These are phyloP conservation scores for Malbranchea zuffiana DNA, from an alignment of 2,329 filamentous ascomycete species.

Conservation along the genomic window DNA sequence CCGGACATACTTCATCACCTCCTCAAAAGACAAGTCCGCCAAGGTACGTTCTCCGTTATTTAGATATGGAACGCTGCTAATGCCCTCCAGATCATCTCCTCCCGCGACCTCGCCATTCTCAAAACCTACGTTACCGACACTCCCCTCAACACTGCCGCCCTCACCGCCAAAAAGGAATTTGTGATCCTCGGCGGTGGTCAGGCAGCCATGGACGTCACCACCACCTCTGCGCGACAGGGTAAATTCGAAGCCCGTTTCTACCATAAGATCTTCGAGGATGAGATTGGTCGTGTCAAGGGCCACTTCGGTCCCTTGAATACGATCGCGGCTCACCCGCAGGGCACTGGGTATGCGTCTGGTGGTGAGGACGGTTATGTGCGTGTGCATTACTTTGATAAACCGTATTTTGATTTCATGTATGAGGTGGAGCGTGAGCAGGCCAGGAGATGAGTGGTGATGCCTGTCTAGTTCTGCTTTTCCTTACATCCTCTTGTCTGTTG, in stretches of 20 bases:
- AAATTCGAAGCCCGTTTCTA: conserved; percentile 99
- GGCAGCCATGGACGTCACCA: conserved; percentile 97
- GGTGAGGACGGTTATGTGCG: conserved; percentile 98
- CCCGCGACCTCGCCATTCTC: conserved; percentile 76
- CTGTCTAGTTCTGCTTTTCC: not conserved
- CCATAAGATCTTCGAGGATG: conserved; percentile 99
- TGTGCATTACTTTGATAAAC: conserved; percentile 96
- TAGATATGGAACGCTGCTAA: not conserved
- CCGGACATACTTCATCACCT: conserved; percentile 95
- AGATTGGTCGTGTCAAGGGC: conserved; percentile 91
- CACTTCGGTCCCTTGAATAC: conserved; percentile 98
- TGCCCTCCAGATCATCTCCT: conserved; percentile 58
- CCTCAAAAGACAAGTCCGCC: conserved; percentile 93
- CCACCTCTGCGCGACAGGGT: conserved; percentile 83
- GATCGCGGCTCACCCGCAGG: conserved; percentile 82
- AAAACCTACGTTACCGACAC: conserved; percentile 92
- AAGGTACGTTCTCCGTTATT: conserved; percentile 48
- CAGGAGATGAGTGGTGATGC: conserved; percentile 25
- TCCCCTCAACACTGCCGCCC: conserved; percentile 87
- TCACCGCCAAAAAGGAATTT: conserved; percentile 92
- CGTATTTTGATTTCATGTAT: conserved; percentile 97
- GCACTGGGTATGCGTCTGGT: conserved; percentile 85
- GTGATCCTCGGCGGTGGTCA: conserved; percentile 97
- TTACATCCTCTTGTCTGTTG: not conserved
- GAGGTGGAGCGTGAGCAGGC: conserved; percentile 83